phyloP scores from a whole-genome alignment of 345 rosid genomes.

The Gossypium rotundifolium region DNA sequence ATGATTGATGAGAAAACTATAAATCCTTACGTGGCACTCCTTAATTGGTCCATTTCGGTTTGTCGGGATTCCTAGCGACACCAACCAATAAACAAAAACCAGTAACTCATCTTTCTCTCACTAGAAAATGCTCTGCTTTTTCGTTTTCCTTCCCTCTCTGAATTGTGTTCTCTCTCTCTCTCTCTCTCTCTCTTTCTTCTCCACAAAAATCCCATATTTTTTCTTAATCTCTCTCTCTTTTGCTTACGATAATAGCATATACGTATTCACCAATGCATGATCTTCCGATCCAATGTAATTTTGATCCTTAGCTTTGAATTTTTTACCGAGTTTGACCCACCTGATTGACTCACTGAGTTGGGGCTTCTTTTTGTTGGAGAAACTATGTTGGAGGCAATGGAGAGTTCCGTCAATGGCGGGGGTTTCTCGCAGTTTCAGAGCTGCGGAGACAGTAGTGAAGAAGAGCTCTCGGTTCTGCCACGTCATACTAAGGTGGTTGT shows the following conservation, averaged over 20 bases:
- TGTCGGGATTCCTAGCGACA: constrained; percentile 50
- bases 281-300: constrained; percentile 33
- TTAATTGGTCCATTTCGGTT: constrained; percentile 26
- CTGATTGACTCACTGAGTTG: constrained; percentile 5
- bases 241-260: constrained; percentile 21
- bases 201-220: constrained; percentile 33
- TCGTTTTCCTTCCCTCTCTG: constrained; percentile 25
- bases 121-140: constrained; percentile 18
- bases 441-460: constrained; percentile 82
- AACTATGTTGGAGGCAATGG: constrained; percentile 61
- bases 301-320: constrained; percentile 20
- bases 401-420: constrained; percentile 72
- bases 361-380: constrained; percentile 13
- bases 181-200: background rate
- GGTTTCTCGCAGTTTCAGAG: constrained; percentile 67
- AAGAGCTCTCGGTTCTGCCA: constrained; percentile 86
- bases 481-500: constrained; percentile 95
- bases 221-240: constrained; percentile 13
- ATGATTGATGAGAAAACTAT: constrained; percentile 27
- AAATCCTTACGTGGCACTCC: constrained; percentile 32
- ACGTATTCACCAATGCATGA: constrained; percentile 53
- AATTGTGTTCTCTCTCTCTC: constrained; percentile 30
- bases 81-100: constrained; percentile 36
- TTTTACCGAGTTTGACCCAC: background rate
- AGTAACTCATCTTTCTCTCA: constrained; percentile 32